Percentiles rank a stretch among this genome's conserved stretches.
Conservation (phyloP, 2,329 filamentous ascomycete species). For the Lecanoromycetidae sp. region DNA sequence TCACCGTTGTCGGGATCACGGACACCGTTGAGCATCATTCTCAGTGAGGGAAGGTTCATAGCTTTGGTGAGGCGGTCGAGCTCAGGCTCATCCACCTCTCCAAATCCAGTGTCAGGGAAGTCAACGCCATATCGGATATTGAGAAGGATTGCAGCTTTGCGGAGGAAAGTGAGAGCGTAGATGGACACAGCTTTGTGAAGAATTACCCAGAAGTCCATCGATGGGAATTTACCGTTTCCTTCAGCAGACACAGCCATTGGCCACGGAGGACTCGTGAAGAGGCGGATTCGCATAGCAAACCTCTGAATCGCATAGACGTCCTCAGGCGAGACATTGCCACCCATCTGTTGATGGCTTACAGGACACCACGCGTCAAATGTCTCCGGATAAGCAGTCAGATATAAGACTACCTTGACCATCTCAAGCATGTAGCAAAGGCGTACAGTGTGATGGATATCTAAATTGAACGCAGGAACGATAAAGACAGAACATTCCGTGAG, state of each 20-base stretch:
- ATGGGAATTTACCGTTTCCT: neutral
- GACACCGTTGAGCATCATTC: constrained; percentile 59
- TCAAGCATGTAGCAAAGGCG: constrained; percentile 83
- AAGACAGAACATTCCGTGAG: constrained; percentile 66
- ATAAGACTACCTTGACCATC: constrained; percentile 65
- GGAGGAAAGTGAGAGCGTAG: constrained; percentile 81
- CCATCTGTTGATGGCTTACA: neutral
- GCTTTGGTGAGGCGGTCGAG: constrained; percentile 67
- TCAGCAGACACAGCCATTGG: neutral
- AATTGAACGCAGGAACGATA: constrained; percentile 52
- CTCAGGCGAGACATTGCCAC: neutral
- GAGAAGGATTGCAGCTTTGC: constrained; percentile 72
- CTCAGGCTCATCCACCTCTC: constrained; percentile 57
- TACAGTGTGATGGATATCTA: constrained; percentile 68
- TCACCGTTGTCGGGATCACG: constrained; percentile 29
- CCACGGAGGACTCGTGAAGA: neutral
- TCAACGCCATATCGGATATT: constrained; percentile 83
- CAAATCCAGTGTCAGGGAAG: constrained; percentile 58
- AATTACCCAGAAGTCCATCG: neutral
- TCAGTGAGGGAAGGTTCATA: constrained; percentile 63
- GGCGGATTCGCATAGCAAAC: constrained; percentile 1
- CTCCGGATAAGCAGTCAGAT: constrained; percentile 19
- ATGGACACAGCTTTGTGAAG: constrained; percentile 23
- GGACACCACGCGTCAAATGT: neutral
- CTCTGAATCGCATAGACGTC: neutral